A percentile compares a stretch with the other conserved stretches of the same genome.
These are phyloP conservation scores for Macrophomina tecta DNA, from an alignment of 2,329 filamentous ascomycete species.

Conservation along the genomic window DNA sequence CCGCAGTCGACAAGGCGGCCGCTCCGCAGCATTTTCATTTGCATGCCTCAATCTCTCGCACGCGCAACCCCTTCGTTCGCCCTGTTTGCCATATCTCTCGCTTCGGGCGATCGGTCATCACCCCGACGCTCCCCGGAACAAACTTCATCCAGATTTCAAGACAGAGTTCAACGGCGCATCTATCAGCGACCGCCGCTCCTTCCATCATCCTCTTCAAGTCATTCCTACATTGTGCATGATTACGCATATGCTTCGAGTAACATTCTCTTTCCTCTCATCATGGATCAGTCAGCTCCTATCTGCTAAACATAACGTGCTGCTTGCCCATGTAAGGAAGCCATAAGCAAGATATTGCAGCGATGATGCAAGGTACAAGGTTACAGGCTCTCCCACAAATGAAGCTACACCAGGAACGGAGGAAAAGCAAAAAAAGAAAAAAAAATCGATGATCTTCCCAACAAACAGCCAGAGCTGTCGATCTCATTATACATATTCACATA, in stretches of 20 bases:
- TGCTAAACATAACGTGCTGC: neutral
- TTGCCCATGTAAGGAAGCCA: neutral
- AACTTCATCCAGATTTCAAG: neutral
- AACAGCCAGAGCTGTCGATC: neutral
- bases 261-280: no score
- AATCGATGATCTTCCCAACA: neutral
- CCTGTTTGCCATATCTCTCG: neutral
- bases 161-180: no score
- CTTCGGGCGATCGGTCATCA: slow-evolving; percentile 1
- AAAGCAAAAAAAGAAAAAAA: neutral
- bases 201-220: no score
- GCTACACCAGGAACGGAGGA: neutral
- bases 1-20: no score
- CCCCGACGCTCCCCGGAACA: neutral
- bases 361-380: neutral
- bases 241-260: no score
- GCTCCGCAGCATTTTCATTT: neutral
- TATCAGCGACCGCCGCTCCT: no score
- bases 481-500: neutral
- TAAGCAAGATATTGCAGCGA: neutral
- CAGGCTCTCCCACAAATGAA: neutral
- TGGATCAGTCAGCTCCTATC: neutral
- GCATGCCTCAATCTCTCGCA: slow-evolving; percentile 14
- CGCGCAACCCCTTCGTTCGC: neutral
- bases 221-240: no score